Conservation (phyloP, 352 stramenopile species). For the Phytopythium sindhum region DNA sequence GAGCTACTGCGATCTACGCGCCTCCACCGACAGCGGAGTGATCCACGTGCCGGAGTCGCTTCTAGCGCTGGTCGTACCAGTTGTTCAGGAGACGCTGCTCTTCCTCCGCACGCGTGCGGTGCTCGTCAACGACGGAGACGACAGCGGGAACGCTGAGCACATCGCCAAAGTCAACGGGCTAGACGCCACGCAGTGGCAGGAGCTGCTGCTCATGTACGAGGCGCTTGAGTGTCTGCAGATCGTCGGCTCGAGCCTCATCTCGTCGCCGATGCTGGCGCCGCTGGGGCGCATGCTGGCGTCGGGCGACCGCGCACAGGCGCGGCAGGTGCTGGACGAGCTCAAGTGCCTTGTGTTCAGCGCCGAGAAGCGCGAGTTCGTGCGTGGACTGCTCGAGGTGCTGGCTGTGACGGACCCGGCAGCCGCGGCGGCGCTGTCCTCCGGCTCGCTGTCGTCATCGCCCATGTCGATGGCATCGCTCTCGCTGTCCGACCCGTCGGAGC, state of each 20-base stretch:
- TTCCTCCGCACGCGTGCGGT: conserved; percentile 55
- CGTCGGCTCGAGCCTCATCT: conserved; percentile 47
- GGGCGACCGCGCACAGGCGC: conserved; percentile 26
- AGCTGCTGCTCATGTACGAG: conserved; percentile 53
- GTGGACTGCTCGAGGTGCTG: conserved; percentile 51
- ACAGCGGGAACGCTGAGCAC: neutral
- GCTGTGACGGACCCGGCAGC: conserved; percentile 12
- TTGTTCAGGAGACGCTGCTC: conserved; percentile 62
- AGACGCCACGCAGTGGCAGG: conserved; percentile 39
- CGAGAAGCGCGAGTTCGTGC: conserved; percentile 60
- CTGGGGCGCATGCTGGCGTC: conserved; percentile 44
- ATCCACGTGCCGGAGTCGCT: conserved; percentile 37
- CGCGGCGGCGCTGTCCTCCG: neutral
- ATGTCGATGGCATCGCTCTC: neutral
- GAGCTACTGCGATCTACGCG: conserved; percentile 17
- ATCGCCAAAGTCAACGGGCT: conserved; percentile 11
- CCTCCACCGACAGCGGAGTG: conserved; percentile 18
- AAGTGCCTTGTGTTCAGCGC: conserved; percentile 50
- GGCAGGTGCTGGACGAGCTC: conserved; percentile 53
- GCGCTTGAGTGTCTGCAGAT: conserved; percentile 53
- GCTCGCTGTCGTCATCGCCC: neutral
- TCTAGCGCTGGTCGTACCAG: conserved; percentile 51
- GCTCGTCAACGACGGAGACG: conserved; percentile 11
- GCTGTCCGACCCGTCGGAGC: neutral
- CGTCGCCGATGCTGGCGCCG: conserved; percentile 44